Conservation (phyloP, 768 basidiomycete species). For the Boletus rubropictus region DNA sequence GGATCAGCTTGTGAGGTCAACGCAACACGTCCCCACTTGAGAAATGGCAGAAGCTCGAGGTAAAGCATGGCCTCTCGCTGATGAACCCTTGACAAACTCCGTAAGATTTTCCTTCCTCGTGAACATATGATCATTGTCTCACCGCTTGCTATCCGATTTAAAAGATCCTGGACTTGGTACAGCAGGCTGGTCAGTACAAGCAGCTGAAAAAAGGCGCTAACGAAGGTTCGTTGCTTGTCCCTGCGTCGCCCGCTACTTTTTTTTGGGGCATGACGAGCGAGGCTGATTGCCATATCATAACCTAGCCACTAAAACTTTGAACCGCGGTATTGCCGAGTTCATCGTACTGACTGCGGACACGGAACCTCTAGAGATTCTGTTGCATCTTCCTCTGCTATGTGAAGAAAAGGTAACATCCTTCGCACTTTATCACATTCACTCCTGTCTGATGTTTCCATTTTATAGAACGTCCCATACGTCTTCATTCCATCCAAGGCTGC, state of each 20-base stretch:
- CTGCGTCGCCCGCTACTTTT: neutral
- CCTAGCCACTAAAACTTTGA: constrained; percentile 93
- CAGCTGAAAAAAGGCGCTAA: constrained; percentile 99
- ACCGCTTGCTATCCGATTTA: neutral
- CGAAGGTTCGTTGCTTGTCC: constrained; percentile 59
- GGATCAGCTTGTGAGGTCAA: constrained; percentile 87
- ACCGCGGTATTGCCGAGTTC: constrained; percentile 96
- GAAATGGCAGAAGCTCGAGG: constrained; percentile 62
- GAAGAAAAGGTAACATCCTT: constrained; percentile 80
- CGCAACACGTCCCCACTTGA: constrained; percentile 5
- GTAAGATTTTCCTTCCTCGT: constrained; percentile 39
- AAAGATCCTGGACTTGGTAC: constrained; percentile 92
- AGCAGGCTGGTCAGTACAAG: constrained; percentile 95
- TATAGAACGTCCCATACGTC: constrained; percentile 92
- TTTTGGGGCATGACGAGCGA: neutral
- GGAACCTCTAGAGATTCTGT: constrained; percentile 94
- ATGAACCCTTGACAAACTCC: constrained; percentile 83
- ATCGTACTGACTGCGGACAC: constrained; percentile 96
- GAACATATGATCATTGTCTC: neutral
- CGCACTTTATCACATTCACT: neutral
- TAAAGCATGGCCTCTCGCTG: constrained; percentile 88
- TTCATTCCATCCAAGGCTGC: constrained; percentile 95
- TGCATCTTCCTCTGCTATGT: constrained; percentile 94
- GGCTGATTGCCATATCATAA: constrained; percentile 6
- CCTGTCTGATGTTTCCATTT: neutral